Conservation (phyloP, 805 yeast species). For the Candida methanosorbosa region DNA sequence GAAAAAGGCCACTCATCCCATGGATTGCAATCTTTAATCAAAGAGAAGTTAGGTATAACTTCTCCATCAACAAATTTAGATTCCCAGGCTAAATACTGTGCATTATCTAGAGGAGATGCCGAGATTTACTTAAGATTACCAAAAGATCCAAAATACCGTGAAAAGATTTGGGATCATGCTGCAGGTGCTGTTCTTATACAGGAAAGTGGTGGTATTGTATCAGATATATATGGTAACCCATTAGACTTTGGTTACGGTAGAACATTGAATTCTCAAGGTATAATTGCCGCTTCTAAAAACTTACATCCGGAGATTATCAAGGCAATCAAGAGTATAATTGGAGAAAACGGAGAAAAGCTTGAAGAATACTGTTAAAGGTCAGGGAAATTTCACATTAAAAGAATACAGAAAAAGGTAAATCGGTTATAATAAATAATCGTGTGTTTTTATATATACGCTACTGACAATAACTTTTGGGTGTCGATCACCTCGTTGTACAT, state of each 20-base stretch:
- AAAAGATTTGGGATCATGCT: constrained; percentile 99
- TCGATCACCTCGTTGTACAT: neutral
- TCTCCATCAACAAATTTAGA: constrained; percentile 66
- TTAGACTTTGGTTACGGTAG: constrained; percentile 86
- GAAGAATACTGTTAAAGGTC: constrained; percentile 15
- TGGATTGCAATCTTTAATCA: constrained; percentile 72
- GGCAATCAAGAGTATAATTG: constrained; percentile 32
- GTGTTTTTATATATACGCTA: no score
- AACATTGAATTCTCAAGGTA: constrained; percentile 75
- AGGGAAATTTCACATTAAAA: no score
- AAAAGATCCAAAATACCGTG: constrained; percentile 63
- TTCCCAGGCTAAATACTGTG: constrained; percentile 94
- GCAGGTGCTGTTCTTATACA: constrained; percentile 82
- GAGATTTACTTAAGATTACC: constrained; percentile 90
- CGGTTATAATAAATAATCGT: no score
- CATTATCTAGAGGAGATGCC: constrained; percentile 83
- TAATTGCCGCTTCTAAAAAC: constrained; percentile 66
- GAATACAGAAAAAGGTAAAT: no score
- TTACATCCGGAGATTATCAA: constrained; percentile 42
- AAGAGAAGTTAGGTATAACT: constrained; percentile 50
- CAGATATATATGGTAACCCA: constrained; percentile 69
- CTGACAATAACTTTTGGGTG: no score
- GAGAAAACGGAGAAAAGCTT: constrained; percentile 24
- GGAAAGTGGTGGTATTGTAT: constrained; percentile 89
- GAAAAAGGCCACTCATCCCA: constrained; percentile 94